These are phyloP conservation scores for Penicillium flavigenum DNA, from an alignment of 495 filamentous ascomycete species.

Conservation along the genomic window DNA sequence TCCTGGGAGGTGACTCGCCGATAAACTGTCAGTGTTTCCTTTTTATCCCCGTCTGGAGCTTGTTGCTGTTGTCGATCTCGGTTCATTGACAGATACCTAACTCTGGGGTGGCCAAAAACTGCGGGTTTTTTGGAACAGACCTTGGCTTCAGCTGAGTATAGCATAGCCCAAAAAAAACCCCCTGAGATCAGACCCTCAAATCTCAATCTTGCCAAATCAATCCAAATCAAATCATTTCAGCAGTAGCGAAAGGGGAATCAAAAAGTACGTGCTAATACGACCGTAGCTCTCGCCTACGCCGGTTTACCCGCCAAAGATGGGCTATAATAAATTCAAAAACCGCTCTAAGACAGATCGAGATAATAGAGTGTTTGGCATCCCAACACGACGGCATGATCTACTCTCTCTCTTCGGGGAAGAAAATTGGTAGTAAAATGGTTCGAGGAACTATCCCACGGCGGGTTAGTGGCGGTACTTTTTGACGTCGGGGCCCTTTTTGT, in stretches of 20 bases:
- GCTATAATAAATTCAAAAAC: background rate
- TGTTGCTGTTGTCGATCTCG: slow-evolving; percentile 19
- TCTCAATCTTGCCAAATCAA: slow-evolving; percentile 13
- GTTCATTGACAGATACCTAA: slow-evolving; percentile 9
- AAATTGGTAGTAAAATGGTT: slow-evolving; percentile 17
- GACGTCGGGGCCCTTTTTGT: slow-evolving; percentile 10
- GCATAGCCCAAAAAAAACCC: background rate
- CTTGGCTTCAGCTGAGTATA: slow-evolving; percentile 10
- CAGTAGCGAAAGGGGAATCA: background rate
- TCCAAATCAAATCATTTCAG: too few relatives aligned
- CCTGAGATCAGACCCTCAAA: slow-evolving; percentile 32
- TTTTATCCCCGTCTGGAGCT: slow-evolving; percentile 1
- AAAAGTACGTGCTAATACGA: slow-evolving; percentile 14
- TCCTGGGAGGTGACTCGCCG: slow-evolving; percentile 29
- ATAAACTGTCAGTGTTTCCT: slow-evolving; percentile 16
- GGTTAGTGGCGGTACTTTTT: slow-evolving; percentile 30
- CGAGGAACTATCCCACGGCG: slow-evolving; percentile 12
- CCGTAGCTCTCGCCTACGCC: slow-evolving; percentile 3
- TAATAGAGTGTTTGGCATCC: slow-evolving; percentile 4
- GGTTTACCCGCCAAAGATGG: background rate
- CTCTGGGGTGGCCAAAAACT: slow-evolving; percentile 1
- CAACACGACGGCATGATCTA: slow-evolving; percentile 8
- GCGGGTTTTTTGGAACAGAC: background rate
- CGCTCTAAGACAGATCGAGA: slow-evolving; percentile 26
- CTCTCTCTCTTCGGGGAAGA: background rate